Conservation (phyloP, 495 filamentous ascomycete species). For the Neurospora sp. region DNA sequence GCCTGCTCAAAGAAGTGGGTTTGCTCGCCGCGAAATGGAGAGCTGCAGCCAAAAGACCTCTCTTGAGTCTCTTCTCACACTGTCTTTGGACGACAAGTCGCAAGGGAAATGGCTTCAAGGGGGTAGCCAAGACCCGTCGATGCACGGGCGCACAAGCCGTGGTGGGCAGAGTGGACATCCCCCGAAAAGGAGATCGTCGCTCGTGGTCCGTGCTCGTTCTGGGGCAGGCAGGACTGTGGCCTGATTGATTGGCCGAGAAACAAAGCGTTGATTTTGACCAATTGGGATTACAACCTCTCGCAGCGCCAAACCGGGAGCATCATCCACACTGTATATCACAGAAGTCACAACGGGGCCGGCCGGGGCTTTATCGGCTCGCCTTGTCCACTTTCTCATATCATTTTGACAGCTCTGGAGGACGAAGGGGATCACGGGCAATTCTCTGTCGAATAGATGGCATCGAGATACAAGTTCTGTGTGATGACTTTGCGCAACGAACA, state of each 20-base stretch:
- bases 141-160: background rate
- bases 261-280: background rate
- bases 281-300: background rate
- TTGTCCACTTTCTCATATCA: background rate
- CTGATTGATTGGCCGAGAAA: background rate
- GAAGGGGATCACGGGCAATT: background rate
- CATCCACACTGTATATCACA: background rate
- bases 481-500: background rate
- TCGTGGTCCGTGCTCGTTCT: background rate
- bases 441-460: background rate
- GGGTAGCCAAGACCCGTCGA: background rate
- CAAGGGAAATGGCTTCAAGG: background rate
- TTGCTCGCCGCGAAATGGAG: background rate
- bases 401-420: background rate
- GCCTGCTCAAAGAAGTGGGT: background rate
- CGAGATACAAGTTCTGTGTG: background rate
- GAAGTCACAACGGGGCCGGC: background rate
- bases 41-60: background rate
- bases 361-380: background rate
- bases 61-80: background rate
- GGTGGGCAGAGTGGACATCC: background rate
- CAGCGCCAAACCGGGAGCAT: background rate
- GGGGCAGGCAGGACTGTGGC: background rate
- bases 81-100: background rate
- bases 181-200: background rate